A percentile compares a stretch with the other conserved stretches of the same genome.
phyloP scores from a whole-genome alignment of 208 protist genomes.

The Crithidia expoeki region DNA sequence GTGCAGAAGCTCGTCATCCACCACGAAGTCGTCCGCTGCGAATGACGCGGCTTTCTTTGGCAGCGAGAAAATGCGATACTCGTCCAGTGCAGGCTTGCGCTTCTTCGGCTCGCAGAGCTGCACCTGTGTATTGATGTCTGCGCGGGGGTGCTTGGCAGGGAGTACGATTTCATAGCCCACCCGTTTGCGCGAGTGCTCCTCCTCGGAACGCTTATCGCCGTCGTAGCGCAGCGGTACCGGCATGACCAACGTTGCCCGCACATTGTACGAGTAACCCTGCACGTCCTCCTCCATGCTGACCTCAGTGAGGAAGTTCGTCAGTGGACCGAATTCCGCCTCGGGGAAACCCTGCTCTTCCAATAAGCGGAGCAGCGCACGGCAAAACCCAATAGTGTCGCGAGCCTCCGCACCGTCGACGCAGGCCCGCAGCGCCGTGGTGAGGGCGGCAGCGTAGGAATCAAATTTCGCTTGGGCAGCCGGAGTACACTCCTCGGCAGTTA shows the following conservation, averaged over 20 bases:
- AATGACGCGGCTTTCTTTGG: conserved; percentile 81
- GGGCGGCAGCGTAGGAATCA: conserved; percentile 3
- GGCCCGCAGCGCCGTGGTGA: conserved; percentile 1
- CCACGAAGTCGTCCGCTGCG: conserved; percentile 81
- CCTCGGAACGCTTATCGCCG: conserved; percentile 63
- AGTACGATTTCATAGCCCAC: conserved; percentile 63
- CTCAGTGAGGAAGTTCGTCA: conserved; percentile 38
- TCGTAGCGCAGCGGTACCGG: conserved; percentile 70
- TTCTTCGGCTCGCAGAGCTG: conserved; percentile 80
- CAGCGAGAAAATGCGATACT: conserved; percentile 85
- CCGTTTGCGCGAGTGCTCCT: conserved; percentile 58
- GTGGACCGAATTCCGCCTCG: conserved; percentile 53
- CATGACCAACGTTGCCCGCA: conserved; percentile 45
- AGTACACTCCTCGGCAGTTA: conserved; percentile 22
- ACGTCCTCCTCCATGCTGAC: conserved; percentile 43
- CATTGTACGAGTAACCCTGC: conserved; percentile 78
- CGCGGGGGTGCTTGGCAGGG: conserved; percentile 54
- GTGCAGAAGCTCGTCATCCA: conserved; percentile 85
- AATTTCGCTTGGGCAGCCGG: conserved; percentile 4
- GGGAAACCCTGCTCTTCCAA: conserved; percentile 78
- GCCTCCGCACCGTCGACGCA: conserved; percentile 13
- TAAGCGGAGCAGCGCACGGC: conserved; percentile 40
- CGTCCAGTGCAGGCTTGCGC: conserved; percentile 72
- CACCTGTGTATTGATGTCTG: conserved; percentile 78
- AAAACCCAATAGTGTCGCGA: conserved; percentile 17